Base-by-base conservation (phyloP, 2,329 filamentous ascomycete genomes). In the Canariomyces notabilis region DNA sequence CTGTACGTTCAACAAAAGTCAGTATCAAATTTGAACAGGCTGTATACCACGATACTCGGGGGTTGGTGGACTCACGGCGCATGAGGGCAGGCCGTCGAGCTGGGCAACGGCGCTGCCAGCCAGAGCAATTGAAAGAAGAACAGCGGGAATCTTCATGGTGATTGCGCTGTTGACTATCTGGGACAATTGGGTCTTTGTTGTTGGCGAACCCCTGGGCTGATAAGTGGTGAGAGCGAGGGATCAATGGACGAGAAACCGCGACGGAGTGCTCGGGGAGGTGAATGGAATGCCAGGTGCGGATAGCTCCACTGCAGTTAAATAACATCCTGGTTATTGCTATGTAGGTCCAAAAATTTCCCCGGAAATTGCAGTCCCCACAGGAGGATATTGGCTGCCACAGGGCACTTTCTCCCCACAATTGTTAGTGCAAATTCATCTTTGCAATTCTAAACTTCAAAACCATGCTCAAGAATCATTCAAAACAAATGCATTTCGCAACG, bases 51-150 rank as follows among this genome's bases (percentile, higher is more conserved):
- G 16, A n/a, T 26, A 6, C 19, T 1, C 42, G 15, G 29, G 19
- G 12, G 11, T 16, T n/a, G 16, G 33, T 16, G 12, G 31, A 72
- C 76, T 59, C 70, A 82, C 79, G 53, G 79, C 78, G 57, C 74
- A 83, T 8, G 52, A 49, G 14, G 77, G 80, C 39, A 77, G 70
- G 32, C 57, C 59, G 22, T 59, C 55, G 46, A 72, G 58, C 60
- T 79, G 76, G 32, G 75, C 75, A 51, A 68, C 64, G 52, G 75
- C 71, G 49, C 80, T 65, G 65, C 72, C 72, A 56, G 76, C 70
- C 38, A 80, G 64, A 55, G 76, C 71, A 57, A 80, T 64, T 51
- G 71, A 61, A 53, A 76, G 62, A 57, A 73, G 62, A 46, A 56
- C 49, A 26, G 56, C 50, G 51, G 67, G 50, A 39, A 54, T 23